Evolutionary conservation across 768 basidiomycete genomes (phyloP), one percentile per base, ranked within the genome.

Genomic region (Pleurotus platypus): DNA sequence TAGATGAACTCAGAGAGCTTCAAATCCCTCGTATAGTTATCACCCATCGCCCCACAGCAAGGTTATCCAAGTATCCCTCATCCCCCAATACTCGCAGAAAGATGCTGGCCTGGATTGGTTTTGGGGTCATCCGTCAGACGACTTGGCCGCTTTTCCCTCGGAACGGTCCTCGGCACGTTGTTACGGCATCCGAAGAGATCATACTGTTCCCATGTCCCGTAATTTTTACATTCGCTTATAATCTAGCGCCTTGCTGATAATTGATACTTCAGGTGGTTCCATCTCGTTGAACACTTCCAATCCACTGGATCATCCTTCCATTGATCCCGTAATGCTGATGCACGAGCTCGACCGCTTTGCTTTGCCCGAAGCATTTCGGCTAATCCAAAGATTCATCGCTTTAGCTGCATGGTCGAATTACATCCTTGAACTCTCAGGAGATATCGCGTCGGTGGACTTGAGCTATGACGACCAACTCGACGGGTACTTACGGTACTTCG

Each of bases 371-470:
- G 65, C 66, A 8, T 58, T 74, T 12, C 57, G 64, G 43, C 62
- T 57, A 15, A 65, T 63, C 3, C 40, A 56, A 9, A 57, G 61
- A 27, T 72, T 74, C 54, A n/a, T 69, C 11, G 48, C 63, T 8
- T 66, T 67, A 1, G 30, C 63, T 20, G 60, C 66, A 1, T 76
- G 68, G 69, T 45, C 63, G 4, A 67, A 63, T 7, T 74, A 59
- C 48, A 57, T 75, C 12, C 22, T 66, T 0, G 56, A 57, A 2
- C 59, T 63, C 3, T 59, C 61, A 46, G 60, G 57, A 20, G 54
- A 58, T 3, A 57, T 68, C 7, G 62, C 64, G 4, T 22, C 43
- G 5, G 62, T 55, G 3, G 62, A 66, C 49, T 65, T 64, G 1
- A 63, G 57, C 3, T 62, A 65, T 9, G 72, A 75, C 47, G 66